Evolutionary conservation across 176 grass and related monocot species (phyloP).

Genomic region (sorghum (Sorghum bicolor)): Sorghum_bicolor_NCBIv3 NC_012870.2:897501-898000

Average conservation of each 20-base stretch:
- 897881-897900: not conserved
- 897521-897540: constrained; percentile 52
- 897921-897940: not conserved
- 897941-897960: not conserved
- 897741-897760: not conserved
- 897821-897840: not conserved
- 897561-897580: not conserved
- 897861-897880: not conserved
- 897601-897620: not conserved
- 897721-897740: not conserved
- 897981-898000: not conserved
- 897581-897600: not conserved
- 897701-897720: not conserved
- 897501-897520: constrained; percentile 99
- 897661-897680: not conserved
- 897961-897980: not conserved
- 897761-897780: not conserved
- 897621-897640: not conserved
- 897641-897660: constrained; percentile 14
- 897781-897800: not conserved
- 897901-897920: not conserved
- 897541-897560: not conserved
- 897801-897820: not conserved
- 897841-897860: not conserved
- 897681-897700: not conserved